phyloP scores from a whole-genome alignment of 306 rosid species.

The Casuarina glauca region DNA sequence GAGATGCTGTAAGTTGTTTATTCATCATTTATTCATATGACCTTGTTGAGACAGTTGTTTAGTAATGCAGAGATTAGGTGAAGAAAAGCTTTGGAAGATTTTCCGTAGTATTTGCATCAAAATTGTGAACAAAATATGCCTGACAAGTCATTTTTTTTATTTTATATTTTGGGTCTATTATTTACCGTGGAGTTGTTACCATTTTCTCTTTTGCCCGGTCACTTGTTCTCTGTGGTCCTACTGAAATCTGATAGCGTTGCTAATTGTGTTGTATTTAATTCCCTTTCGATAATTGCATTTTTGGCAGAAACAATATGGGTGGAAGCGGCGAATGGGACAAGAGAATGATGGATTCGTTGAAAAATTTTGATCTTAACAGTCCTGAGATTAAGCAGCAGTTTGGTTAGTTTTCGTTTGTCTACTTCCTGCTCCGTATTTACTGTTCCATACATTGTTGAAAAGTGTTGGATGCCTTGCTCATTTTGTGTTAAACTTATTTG shows the following conservation, averaged over 20 bases:
- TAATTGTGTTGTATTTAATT: conserved; percentile 9
- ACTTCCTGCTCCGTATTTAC: neutral
- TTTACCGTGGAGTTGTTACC: neutral
- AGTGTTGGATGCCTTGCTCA: neutral
- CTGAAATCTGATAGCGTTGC: conserved; percentile 15
- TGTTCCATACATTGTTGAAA: conserved; percentile 1
- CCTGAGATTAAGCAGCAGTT: conserved; percentile 97
- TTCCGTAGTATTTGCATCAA: neutral
- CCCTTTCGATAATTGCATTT: conserved; percentile 14
- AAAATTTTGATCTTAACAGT: conserved; percentile 90
- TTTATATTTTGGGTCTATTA: neutral
- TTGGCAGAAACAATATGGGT: conserved; percentile 75
- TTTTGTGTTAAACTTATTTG: neutral
- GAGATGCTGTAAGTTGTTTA: conserved; percentile 81
- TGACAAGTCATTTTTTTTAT: neutral
- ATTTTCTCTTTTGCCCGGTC: neutral
- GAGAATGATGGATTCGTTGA: conserved; percentile 86
- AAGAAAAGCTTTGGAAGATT: neutral
- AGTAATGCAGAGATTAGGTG: neutral
- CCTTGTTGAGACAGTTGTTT: neutral
- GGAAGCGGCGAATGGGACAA: conserved; percentile 85
- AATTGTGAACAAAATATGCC: neutral
- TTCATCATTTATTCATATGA: neutral
- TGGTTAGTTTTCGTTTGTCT: conserved; percentile 50
- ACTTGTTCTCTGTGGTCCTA: conserved; percentile 16